phyloP scores from a whole-genome alignment of 495 filamentous ascomycete species.

The Penicillium pulvis region DNA sequence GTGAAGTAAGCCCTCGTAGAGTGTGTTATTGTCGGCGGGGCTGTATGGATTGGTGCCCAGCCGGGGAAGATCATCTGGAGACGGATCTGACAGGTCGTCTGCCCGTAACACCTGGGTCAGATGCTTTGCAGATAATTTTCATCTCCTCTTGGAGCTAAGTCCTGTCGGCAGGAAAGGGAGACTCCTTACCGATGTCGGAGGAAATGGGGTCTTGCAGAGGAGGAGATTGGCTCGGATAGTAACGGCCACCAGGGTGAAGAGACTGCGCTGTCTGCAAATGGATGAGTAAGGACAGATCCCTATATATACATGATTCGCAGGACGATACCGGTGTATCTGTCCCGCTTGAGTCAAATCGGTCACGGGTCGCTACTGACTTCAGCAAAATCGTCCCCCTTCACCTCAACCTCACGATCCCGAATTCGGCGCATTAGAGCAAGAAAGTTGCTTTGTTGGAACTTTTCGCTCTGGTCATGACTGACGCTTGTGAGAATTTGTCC shows the following conservation, averaged over 20 bases:
- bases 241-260: constrained; percentile 53
- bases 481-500: constrained; percentile 71
- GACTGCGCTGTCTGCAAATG: constrained; percentile 44
- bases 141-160: constrained; percentile 10
- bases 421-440: constrained; percentile 72
- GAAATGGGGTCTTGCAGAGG: constrained; percentile 11
- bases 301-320: constrained; percentile 22
- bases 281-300: constrained; percentile 42
- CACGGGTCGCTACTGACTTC: constrained; percentile 56
- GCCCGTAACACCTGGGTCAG: constrained; percentile 20
- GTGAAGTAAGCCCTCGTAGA: constrained; percentile 27
- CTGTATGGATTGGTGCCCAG: constrained; percentile 15
- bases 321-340: constrained; percentile 43
- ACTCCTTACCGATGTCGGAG: constrained; percentile 25
- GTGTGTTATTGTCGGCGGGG: constrained; percentile 24
- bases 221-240: constrained; percentile 43
- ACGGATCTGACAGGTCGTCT: constrained; percentile 13
- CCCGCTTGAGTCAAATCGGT: constrained; percentile 38
- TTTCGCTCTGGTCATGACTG: constrained; percentile 63
- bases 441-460: constrained; percentile 80
- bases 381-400: constrained; percentile 56
- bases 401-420: constrained; percentile 54
- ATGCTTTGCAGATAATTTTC: constrained; percentile 11
- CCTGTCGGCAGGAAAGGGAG: constrained; percentile 13
- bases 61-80: constrained; percentile 16